phyloP scores from a whole-genome alignment of 129 eudicot species.

The Helianthus tuberosus region DNA sequence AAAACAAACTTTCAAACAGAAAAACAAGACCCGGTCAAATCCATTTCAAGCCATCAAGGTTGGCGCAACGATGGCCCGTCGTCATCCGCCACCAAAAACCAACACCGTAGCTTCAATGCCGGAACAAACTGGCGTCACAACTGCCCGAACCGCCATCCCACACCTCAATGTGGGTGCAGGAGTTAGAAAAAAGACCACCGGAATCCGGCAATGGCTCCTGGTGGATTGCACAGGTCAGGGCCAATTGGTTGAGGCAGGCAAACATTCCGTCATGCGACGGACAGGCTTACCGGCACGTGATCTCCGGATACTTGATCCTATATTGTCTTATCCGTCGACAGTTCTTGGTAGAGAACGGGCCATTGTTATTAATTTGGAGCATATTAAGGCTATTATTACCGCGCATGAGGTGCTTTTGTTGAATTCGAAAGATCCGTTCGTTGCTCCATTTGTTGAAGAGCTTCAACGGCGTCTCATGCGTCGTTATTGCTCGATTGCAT shows the following conservation, averaged over 20 bases:
- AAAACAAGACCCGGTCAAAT: slow-evolving; percentile 26
- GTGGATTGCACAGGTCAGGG: slow-evolving; percentile 34
- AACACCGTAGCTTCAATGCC: slow-evolving; percentile 14
- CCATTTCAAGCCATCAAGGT: slow-evolving; percentile 26
- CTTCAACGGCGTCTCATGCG: slow-evolving; percentile 63
- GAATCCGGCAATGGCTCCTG: slow-evolving; percentile 39
- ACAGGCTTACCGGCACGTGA: slow-evolving; percentile 34
- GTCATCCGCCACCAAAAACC: slow-evolving; percentile 29
- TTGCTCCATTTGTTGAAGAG: slow-evolving; percentile 74
- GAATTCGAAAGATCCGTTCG: slow-evolving; percentile 77
- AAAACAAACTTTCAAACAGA: slow-evolving; percentile 8
- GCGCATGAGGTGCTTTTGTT: slow-evolving; percentile 79
- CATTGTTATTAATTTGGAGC: slow-evolving; percentile 91
- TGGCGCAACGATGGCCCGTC: slow-evolving; percentile 33
- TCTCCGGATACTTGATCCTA: slow-evolving; percentile 29
- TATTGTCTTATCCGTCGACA: slow-evolving; percentile 29
- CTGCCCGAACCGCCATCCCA: slow-evolving; percentile 16
- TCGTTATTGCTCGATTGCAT: slow-evolving; percentile 53
- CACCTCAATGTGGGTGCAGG: slow-evolving; percentile 26
- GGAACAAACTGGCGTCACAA: slow-evolving; percentile 2
- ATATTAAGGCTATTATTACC: slow-evolving; percentile 88
- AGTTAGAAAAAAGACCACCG: slow-evolving; percentile 32
- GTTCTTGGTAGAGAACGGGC: slow-evolving; percentile 55
- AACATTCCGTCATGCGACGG: slow-evolving; percentile 26
- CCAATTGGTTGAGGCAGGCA: slow-evolving; percentile 38